Evolutionary conservation across 331 rosid species (phyloP).

Genomic region (Acacia pycnantha): DNA sequence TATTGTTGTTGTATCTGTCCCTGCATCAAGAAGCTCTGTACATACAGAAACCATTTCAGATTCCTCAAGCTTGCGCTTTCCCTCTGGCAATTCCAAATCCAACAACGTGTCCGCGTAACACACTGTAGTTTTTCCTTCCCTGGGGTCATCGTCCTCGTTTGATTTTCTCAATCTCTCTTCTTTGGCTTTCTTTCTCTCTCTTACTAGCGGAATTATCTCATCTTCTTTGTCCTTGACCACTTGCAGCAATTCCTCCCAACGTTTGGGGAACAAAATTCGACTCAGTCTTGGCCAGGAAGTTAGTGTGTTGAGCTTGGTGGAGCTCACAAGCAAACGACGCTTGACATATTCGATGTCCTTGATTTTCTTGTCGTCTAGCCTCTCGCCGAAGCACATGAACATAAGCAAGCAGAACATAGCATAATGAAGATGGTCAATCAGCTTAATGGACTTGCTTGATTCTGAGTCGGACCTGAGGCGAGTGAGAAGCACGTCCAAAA

Average conservation of each 20-base stretch:
- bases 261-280: not conserved
- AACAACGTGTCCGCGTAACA: not conserved
- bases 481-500: no score
- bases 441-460: no score
- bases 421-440: no score
- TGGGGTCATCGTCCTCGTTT: not conserved
- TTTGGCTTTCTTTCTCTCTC: not conserved
- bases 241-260: not conserved
- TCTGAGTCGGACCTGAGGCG: no score
- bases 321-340: not conserved
- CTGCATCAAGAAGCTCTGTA: not conserved
- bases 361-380: no score
- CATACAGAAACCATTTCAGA: not conserved
- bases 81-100: not conserved
- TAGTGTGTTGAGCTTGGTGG: not conserved
- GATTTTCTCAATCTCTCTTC: not conserved
- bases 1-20: slow-evolving; percentile 1
- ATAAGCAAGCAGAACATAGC: no score
- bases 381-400: no score
- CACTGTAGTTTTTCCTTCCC: not conserved
- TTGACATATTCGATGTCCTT: no score
- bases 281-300: not conserved
- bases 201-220: not conserved
- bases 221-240: not conserved
- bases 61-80: not conserved